These are phyloP conservation scores for Zopfia rhizophila DNA, from an alignment of 2,329 filamentous ascomycete species.

Conservation along the genomic window DNA sequence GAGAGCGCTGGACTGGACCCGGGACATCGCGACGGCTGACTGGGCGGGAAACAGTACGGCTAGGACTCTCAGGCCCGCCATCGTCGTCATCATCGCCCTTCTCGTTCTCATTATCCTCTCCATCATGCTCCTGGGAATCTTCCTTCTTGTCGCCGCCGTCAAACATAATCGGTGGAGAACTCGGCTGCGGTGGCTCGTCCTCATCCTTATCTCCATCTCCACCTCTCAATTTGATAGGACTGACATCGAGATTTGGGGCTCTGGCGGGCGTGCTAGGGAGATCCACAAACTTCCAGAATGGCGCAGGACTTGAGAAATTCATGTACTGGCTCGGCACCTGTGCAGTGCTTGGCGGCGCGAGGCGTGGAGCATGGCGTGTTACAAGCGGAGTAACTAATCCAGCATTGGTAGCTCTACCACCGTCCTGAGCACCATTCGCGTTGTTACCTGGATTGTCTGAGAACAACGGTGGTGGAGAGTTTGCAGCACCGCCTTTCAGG, in stretches of 20 bases:
- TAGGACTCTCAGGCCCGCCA: slow-evolving; percentile 44
- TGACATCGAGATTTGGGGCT: slow-evolving; percentile 42
- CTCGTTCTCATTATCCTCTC: slow-evolving; percentile 32
- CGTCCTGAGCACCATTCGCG: slow-evolving; percentile 38
- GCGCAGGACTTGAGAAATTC: slow-evolving; percentile 84
- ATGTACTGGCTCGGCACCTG: slow-evolving; percentile 86
- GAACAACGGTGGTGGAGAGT: slow-evolving; percentile 50
- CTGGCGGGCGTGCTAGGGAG: slow-evolving; percentile 76
- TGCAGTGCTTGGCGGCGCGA: slow-evolving; percentile 82
- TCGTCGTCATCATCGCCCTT: slow-evolving; percentile 48
- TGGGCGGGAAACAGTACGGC: slow-evolving; percentile 46
- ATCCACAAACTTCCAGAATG: slow-evolving; percentile 89
- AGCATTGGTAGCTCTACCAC: slow-evolving; percentile 41
- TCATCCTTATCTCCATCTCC: slow-evolving; percentile 23
- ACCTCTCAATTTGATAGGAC: slow-evolving; percentile 48
- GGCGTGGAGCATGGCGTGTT: slow-evolving; percentile 75
- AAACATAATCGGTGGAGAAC: slow-evolving; percentile 45
- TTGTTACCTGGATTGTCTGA: slow-evolving; percentile 47
- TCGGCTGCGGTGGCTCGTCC: slow-evolving; percentile 43
- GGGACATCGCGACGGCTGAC: slow-evolving; percentile 43
- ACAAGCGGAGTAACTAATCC: slow-evolving; percentile 73
- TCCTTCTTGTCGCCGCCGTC: slow-evolving; percentile 38
- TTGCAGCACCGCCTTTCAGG: slow-evolving; percentile 44
- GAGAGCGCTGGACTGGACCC: slow-evolving; percentile 28
- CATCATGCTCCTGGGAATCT: slow-evolving; percentile 33